phyloP scores from a whole-genome alignment of 2,329 filamentous ascomycete genomes.

The Pseudogymnoascus sp. region DNA sequence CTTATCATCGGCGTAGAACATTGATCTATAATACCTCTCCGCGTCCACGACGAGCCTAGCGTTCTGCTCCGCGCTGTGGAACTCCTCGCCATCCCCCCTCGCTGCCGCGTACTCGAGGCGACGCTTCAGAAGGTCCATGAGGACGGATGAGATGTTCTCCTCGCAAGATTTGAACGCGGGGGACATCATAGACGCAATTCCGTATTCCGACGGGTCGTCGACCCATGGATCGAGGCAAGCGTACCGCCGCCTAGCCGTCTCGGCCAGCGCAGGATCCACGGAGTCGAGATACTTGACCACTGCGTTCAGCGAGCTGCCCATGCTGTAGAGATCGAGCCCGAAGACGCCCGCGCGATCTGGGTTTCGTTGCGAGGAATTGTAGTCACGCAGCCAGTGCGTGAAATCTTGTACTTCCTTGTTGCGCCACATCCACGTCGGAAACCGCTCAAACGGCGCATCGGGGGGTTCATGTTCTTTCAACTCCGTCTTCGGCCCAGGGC shows the following conservation, averaged over 20 bases:
- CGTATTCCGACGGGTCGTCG: conserved; percentile 42
- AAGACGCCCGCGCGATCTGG: conserved; percentile 33
- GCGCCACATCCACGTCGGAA: conserved; percentile 50
- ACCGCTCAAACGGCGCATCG: conserved; percentile 38
- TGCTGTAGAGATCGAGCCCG: conserved; percentile 44
- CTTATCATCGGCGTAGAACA: conserved; percentile 41
- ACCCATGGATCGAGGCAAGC: conserved; percentile 40
- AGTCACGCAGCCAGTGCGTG: conserved; percentile 42
- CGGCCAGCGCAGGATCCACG: conserved; percentile 36
- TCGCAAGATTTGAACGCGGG: conserved; percentile 39
- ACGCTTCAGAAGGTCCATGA: conserved; percentile 36
- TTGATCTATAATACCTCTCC: conserved; percentile 43
- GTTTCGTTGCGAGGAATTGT: conserved; percentile 10
- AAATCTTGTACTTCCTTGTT: conserved; percentile 44
- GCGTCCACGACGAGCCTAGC: conserved; percentile 38
- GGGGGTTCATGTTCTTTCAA: conserved; percentile 15
- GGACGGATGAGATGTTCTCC: conserved; percentile 36
- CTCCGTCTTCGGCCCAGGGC: conserved; percentile 30
- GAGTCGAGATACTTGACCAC: conserved; percentile 41
- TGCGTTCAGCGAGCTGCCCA: conserved; percentile 38
- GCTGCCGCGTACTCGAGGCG: conserved; percentile 31
- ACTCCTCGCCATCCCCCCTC: conserved; percentile 37
- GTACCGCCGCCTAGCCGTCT: conserved; percentile 38
- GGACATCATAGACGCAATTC: conserved; percentile 32
- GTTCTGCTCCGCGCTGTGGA: conserved; percentile 43